Evolutionary conservation across 768 basidiomycete species (phyloP).

Genomic region (Tylopilus vinaceipallidus): DNA sequence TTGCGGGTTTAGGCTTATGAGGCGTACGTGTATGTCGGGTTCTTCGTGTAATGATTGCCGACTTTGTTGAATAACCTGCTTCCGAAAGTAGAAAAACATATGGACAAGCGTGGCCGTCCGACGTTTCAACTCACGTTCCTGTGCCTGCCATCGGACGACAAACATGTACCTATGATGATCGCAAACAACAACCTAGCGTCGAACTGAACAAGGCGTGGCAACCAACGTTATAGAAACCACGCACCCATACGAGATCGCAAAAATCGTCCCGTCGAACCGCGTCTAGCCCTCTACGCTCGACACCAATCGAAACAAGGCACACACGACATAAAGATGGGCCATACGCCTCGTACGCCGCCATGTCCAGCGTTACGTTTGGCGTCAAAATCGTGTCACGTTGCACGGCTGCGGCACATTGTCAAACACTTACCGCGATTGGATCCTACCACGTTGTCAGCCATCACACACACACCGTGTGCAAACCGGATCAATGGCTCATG

Average conservation of each 20-base stretch:
- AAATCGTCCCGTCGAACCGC: constrained; percentile 28
- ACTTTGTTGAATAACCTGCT: constrained; percentile 72
- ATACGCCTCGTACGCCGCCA: constrained; percentile 51
- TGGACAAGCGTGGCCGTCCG: constrained; percentile 32
- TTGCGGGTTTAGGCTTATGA: constrained; percentile 71
- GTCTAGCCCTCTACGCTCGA: no score
- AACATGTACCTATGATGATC: constrained; percentile 58
- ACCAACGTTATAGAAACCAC: no score
- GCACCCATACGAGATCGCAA: constrained; percentile 34
- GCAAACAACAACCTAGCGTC: constrained; percentile 69
- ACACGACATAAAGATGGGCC: constrained; percentile 59
- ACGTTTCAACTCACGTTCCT: not conserved
- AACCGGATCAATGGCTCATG: constrained; percentile 37
- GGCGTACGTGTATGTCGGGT: constrained; percentile 79
- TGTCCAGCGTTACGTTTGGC: constrained; percentile 49
- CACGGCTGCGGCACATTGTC: constrained; percentile 58
- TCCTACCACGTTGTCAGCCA: constrained; percentile 35
- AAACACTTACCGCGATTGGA: constrained; percentile 60
- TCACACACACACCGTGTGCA: no score
- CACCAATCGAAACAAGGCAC: not conserved
- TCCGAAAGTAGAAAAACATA: constrained; percentile 63
- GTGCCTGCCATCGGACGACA: not conserved
- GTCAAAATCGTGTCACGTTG: constrained; percentile 60
- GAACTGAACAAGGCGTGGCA: not conserved
- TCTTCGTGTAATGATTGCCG: constrained; percentile 72